Evolutionary conservation across 163 green algal genomes (phyloP), one percentile per base, ranked within the genome.

Genomic region (Smithsoniella earleae): DNA sequence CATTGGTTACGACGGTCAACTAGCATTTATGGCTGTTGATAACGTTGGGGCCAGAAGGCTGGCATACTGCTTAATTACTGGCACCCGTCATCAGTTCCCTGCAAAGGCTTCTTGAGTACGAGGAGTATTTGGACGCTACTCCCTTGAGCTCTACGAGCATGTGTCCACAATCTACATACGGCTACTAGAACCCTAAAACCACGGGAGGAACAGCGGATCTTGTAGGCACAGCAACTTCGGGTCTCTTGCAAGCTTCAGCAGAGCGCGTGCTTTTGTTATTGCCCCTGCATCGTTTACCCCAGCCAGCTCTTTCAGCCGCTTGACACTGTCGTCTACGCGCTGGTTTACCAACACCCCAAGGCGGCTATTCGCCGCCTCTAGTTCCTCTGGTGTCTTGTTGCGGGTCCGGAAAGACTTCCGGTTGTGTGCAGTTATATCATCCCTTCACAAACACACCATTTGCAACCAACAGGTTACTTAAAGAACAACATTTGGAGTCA

Each of bases 341-440:
- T 43, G 58, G 4, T 25, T 37, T 16, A 69, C 43, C 58, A 69
- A 6, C 6, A n/a, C 27, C 5, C 58, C 58, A n/a, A 69, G 25
- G 5, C 58, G 20, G 30, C 22, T 30, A 31, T 69, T 30, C 18
- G 58, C 20, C 10, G n/a, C 8, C 58, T 69, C 58, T 16, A 69
- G 31, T 13, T 69, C 58, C n/a, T 69, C 58, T 28, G 25, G 30
- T n/a, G 27, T 69, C 16, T 69, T 69, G 10, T 30, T 6, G 16
- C 58, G n/a, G 5, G 25, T 3, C 58, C 43, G 38, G 58, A 69
- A 31, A 10, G 58, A 30, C 16, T 34, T 33, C 27, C 20, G 25
- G 1, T 69, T 69, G 27, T 69, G 58, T 13, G 27, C 58, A 38
- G 34, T 43, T 16, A 69, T 33, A 40, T 69, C 58, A 69, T 69